Conservation (phyloP, 2,329 filamentous ascomycete species). For the Atkinsonella hypoxylon region DNA sequence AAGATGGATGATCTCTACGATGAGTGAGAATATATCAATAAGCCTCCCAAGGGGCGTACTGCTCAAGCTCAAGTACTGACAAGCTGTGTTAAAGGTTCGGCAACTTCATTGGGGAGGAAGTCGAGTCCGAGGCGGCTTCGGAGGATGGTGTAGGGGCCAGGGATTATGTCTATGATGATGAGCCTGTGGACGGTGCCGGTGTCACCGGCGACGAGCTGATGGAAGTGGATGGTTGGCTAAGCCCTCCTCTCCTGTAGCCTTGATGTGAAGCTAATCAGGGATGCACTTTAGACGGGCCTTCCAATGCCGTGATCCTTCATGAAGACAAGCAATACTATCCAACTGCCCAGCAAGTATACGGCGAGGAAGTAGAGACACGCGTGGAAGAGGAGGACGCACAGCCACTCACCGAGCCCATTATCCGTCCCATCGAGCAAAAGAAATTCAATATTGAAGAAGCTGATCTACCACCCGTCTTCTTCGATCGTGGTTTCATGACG, state of each 20-base stretch:
- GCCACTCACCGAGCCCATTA: slow-evolving; percentile 81
- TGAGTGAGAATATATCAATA: slow-evolving; percentile 46
- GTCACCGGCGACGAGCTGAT: slow-evolving; percentile 69
- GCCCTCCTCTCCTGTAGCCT: too few species aligned
- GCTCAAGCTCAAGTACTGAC: background rate
- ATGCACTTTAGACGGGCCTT: slow-evolving; percentile 54
- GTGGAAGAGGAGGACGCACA: slow-evolving; percentile 97
- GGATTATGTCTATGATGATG: slow-evolving; percentile 75
- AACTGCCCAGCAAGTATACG: slow-evolving; percentile 93
- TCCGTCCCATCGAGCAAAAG: slow-evolving; percentile 85
- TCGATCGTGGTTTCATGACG: slow-evolving; percentile 83
- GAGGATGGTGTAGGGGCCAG: slow-evolving; percentile 61
- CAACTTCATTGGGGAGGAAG: slow-evolving; percentile 94
- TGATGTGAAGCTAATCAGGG: background rate
- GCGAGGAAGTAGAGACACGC: slow-evolving; percentile 83
- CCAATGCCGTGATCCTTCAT: slow-evolving; percentile 93
- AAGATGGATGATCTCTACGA: slow-evolving; percentile 94
- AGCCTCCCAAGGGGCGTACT: background rate
- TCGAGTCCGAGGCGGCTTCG: slow-evolving; percentile 73
- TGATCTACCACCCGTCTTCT: slow-evolving; percentile 79
- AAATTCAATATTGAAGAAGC: slow-evolving; percentile 92
- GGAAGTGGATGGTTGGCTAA: slow-evolving; percentile 66
- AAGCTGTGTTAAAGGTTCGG: slow-evolving; percentile 55
- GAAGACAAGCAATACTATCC: slow-evolving; percentile 99
- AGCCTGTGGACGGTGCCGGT: slow-evolving; percentile 53